Percentiles rank a stretch among this genome's conserved stretches.
phyloP scores from a whole-genome alignment of 306 rosid species.

The Sindora glabra region DNA sequence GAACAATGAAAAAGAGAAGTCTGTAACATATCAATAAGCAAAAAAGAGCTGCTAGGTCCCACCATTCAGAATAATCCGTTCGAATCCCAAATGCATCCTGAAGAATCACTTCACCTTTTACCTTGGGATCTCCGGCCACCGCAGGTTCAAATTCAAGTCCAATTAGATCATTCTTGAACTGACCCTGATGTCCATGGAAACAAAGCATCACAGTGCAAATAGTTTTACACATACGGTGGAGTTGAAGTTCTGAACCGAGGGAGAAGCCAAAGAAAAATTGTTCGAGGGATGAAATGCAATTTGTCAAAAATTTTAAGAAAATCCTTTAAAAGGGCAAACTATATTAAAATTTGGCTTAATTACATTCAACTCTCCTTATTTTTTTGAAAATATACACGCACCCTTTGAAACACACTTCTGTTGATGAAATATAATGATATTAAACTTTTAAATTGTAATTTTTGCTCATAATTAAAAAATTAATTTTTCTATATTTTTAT shows the following conservation, averaged over 20 bases:
- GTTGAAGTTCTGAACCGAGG: neutral
- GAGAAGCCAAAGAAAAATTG: no score
- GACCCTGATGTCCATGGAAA: conserved; percentile 22
- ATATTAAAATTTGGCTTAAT: no score
- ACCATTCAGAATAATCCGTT: conserved; percentile 32
- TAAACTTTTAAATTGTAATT: no score
- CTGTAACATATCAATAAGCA: conserved; percentile 22
- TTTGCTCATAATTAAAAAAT: no score
- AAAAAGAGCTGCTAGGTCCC: conserved; percentile 30
- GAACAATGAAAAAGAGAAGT: conserved; percentile 20
- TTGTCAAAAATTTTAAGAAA: no score
- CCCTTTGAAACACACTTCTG: no score
- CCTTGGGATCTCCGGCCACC: conserved; percentile 22
- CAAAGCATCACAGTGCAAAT: neutral
- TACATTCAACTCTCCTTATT: no score
- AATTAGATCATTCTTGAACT: conserved; percentile 45
- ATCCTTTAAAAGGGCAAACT: no score
- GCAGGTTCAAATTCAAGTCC: conserved; percentile 41
- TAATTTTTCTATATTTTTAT: no score
- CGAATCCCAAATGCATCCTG: conserved; percentile 20
- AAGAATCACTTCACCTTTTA: conserved; percentile 31
- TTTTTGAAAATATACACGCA: no score
- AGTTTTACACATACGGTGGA: neutral
- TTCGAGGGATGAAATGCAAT: no score
- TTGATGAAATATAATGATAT: no score